Percentiles rank a stretch among this genome's conserved stretches.
phyloP scores from a whole-genome alignment of 2,329 filamentous ascomycete species.

The Epicoccum sorghinum region DNA sequence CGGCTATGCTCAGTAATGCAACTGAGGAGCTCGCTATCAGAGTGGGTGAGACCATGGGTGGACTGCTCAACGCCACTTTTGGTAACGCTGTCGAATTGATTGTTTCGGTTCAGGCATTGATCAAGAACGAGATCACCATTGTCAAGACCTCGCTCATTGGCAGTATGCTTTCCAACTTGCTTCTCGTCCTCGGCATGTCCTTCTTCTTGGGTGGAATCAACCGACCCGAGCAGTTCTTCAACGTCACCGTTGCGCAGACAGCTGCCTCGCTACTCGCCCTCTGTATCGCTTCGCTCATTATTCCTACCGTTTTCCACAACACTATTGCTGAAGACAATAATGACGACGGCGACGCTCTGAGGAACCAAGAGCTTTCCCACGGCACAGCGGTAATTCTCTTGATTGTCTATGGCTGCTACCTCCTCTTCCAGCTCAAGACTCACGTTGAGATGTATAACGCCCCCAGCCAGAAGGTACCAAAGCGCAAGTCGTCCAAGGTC shows the following conservation, averaged over 20 bases:
- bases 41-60: slow-evolving; percentile 81
- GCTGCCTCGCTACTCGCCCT: slow-evolving; percentile 81
- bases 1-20: slow-evolving; percentile 83
- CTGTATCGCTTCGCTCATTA: slow-evolving; percentile 80
- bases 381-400: slow-evolving; percentile 82
- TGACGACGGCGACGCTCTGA: slow-evolving; percentile 29
- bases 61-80: slow-evolving; percentile 82
- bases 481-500: slow-evolving; percentile 54
- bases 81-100: slow-evolving; percentile 87
- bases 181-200: slow-evolving; percentile 88
- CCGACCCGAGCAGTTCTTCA: slow-evolving; percentile 84
- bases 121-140: slow-evolving; percentile 76
- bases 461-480: slow-evolving; percentile 77
- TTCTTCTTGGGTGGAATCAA: slow-evolving; percentile 88
- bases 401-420: slow-evolving; percentile 80
- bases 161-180: slow-evolving; percentile 87
- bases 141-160: slow-evolving; percentile 93
- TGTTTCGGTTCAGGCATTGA: slow-evolving; percentile 82
- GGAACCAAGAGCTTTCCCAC: slow-evolving; percentile 59
- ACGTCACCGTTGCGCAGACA: slow-evolving; percentile 89
- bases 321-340: slow-evolving; percentile 38
- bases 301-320: slow-evolving; percentile 78
- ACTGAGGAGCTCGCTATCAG: slow-evolving; percentile 88
- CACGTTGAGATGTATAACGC: slow-evolving; percentile 81
- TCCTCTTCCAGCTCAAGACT: slow-evolving; percentile 90